These are phyloP conservation scores for Parietaria judaica DNA, from an alignment of 306 rosid genomes.

Conservation along the genomic window DNA sequence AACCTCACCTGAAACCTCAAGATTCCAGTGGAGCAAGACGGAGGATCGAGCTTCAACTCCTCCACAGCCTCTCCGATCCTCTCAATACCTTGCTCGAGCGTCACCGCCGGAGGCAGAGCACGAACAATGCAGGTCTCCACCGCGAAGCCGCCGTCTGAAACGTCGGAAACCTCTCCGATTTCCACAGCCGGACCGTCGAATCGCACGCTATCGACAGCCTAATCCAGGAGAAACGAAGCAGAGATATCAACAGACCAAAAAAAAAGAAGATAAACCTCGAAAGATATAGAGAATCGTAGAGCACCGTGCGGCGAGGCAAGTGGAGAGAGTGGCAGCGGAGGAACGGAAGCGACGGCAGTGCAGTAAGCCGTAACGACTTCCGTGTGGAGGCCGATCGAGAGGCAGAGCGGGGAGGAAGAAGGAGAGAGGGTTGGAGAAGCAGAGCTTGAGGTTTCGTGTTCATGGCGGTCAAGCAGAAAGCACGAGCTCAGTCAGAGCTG, in stretches of 20 bases:
- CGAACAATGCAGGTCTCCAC: conserved; percentile 65
- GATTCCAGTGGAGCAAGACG: conserved; percentile 43
- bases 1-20: conserved; percentile 66
- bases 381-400: background rate
- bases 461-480: background rate
- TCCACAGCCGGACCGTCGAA: conserved; percentile 31
- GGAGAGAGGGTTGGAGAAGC: background rate
- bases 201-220: conserved; percentile 21
- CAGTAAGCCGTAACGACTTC: background rate
- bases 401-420: background rate
- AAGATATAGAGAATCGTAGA: background rate
- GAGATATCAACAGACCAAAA: background rate
- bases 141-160: conserved; percentile 33
- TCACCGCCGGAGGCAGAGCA: conserved; percentile 61
- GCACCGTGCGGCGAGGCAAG: conserved; percentile 1
- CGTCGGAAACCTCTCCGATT: conserved; percentile 13
- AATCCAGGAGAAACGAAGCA: background rate
- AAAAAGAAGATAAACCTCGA: background rate
- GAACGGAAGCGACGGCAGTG: background rate
- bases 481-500: background rate
- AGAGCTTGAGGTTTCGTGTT: conserved; percentile 6
- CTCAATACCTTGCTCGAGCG: conserved; percentile 61
- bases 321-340: conserved; percentile 11
- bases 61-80: conserved; percentile 52
- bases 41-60: conserved; percentile 45